Percentiles rank a stretch among this genome's conserved stretches.
Evolutionary conservation across 2,329 filamentous ascomycete genomes (phyloP).

Genomic region (Epichloe bromicola): DNA sequence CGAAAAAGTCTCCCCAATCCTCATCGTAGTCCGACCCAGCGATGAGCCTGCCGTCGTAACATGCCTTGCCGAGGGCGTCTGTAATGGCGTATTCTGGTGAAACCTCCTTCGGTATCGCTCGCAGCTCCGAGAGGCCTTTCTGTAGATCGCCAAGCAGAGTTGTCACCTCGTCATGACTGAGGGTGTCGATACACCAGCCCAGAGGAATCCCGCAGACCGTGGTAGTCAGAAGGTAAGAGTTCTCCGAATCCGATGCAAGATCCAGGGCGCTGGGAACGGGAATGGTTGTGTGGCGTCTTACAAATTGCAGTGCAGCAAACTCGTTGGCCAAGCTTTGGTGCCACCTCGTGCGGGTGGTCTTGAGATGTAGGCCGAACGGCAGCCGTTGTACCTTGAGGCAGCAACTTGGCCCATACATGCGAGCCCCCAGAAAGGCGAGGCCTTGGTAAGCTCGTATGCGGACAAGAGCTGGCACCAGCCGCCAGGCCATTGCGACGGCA

Average conservation of each 20-base stretch:
- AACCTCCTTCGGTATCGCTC: constrained; percentile 1
- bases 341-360: not conserved
- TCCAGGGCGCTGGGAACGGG: constrained; percentile 2
- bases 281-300: constrained; percentile 2
- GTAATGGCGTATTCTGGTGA: constrained; percentile 1
- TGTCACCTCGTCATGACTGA: constrained; percentile 1
- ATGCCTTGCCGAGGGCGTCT: not conserved
- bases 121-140: not conserved
- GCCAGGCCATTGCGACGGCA: not conserved
- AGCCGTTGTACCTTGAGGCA: constrained; percentile 9
- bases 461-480: not conserved
- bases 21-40: not conserved
- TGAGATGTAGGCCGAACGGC: constrained; percentile 11
- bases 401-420: constrained; percentile 7
- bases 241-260: not conserved
- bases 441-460: not conserved
- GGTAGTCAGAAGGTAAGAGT: not conserved
- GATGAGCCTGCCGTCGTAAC: not conserved
- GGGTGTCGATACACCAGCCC: constrained; percentile 2
- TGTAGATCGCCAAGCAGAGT: not conserved
- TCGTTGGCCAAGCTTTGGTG: constrained; percentile 2
- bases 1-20: constrained; percentile 2
- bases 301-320: constrained; percentile 1
- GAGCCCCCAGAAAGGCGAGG: not conserved
- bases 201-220: not conserved